Evolutionary conservation across 148 eudicot genomes (phyloP).

Genomic region (Polygonum maritimum): DNA sequence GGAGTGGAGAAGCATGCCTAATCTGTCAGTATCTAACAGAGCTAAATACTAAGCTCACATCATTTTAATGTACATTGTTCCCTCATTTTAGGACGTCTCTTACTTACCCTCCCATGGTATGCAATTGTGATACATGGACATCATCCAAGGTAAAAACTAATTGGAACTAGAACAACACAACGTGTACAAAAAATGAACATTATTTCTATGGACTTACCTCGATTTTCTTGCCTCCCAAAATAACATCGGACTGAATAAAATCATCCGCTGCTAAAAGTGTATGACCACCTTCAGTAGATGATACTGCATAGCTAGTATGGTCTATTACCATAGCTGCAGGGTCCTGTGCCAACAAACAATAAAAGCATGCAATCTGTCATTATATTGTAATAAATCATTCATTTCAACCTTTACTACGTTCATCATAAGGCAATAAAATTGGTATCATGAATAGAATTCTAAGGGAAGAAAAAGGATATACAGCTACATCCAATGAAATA

Average conservation of each 20-base stretch:
- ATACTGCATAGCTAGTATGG: slow-evolving; percentile 55
- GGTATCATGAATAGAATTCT: neutral
- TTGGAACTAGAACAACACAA: neutral
- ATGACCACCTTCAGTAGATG: slow-evolving; percentile 55
- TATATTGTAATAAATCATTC: neutral
- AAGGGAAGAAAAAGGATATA: neutral
- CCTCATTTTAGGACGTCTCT: neutral
- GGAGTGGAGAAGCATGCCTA: neutral
- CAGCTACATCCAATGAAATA: neutral
- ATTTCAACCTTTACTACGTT: neutral
- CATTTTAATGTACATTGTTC: neutral
- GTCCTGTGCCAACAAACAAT: slow-evolving; percentile 28
- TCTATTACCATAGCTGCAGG: slow-evolving; percentile 53
- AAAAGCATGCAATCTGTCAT: neutral
- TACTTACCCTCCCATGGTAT: neutral
- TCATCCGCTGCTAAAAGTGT: slow-evolving; percentile 48
- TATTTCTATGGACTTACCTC: slow-evolving; percentile 29
- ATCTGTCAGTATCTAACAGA: neutral
- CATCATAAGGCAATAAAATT: neutral
- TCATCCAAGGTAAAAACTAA: neutral
- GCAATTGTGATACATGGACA: neutral
- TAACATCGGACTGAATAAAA: slow-evolving; percentile 45
- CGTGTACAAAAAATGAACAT: neutral
- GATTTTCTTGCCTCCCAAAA: slow-evolving; percentile 48
- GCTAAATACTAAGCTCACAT: neutral